A percentile compares a stretch with the other conserved stretches of the same genome.
These are phyloP conservation scores for Xylariaceae sp. DNA, from an alignment of 2,329 filamentous ascomycete species.

Conservation along the genomic window DNA sequence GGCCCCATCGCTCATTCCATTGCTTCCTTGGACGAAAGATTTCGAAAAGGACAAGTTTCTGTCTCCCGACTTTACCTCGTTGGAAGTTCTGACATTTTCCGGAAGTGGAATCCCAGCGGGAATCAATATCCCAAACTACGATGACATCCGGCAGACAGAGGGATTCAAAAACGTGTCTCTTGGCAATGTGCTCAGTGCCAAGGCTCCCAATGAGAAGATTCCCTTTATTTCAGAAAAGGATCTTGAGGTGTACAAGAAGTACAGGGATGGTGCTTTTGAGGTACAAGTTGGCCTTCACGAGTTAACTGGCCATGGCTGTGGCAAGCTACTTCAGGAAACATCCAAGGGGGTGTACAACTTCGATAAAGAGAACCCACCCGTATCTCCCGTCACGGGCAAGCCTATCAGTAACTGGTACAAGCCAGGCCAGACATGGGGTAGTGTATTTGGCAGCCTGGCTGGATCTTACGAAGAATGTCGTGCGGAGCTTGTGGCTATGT, in stretches of 20 bases:
- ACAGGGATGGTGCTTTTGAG: constrained; percentile 85
- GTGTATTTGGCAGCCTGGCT: constrained; percentile 82
- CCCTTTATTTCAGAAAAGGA: constrained; percentile 83
- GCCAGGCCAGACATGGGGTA: constrained; percentile 91
- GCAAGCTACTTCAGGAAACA: constrained; percentile 90
- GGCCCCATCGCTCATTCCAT: constrained; percentile 78
- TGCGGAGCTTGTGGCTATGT: constrained; percentile 92
- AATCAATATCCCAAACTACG: constrained; percentile 52
- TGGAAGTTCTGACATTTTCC: constrained; percentile 84
- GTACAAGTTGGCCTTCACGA: constrained; percentile 95
- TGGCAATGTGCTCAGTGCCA: constrained; percentile 87
- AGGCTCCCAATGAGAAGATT: constrained; percentile 86
- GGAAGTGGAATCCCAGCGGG: constrained; percentile 64
- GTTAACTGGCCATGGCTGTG: constrained; percentile 80
- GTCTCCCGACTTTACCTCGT: constrained; percentile 90
- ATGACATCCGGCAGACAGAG: constrained; percentile 63
- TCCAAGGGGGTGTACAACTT: constrained; percentile 82
- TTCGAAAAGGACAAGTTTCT: constrained; percentile 98
- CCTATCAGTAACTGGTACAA: constrained; percentile 87
- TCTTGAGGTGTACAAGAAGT: constrained; percentile 72
- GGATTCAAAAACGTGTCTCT: constrained; percentile 94
- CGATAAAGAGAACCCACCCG: constrained; percentile 72
- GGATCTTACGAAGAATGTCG: constrained; percentile 92
- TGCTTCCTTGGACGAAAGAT: constrained; percentile 79
- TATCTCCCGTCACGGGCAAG: constrained; percentile 74